phyloP scores from a whole-genome alignment of 2,329 filamentous ascomycete species.

The Shiraia sp. region DNA sequence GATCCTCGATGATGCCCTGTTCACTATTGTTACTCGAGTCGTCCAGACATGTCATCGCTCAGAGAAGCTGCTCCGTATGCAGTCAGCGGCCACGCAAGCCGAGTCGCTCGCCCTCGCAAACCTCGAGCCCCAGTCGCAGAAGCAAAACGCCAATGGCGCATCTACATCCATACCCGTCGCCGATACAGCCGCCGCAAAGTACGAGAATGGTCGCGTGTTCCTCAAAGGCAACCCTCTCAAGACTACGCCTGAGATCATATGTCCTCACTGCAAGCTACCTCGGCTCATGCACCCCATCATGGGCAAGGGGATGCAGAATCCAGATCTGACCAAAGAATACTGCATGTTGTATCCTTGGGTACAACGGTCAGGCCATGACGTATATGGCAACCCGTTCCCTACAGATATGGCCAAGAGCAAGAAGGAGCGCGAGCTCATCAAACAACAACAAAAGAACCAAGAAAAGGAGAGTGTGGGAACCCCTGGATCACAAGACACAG shows the following conservation, averaged over 20 bases:
- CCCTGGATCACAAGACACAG: slow-evolving; percentile 50
- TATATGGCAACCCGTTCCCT: slow-evolving; percentile 81
- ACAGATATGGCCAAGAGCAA: slow-evolving; percentile 73
- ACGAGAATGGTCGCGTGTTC: slow-evolving; percentile 69
- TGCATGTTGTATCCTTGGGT: slow-evolving; percentile 81
- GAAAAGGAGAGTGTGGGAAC: slow-evolving; percentile 51
- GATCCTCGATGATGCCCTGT: slow-evolving; percentile 74
- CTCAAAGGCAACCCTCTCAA: slow-evolving; percentile 74
- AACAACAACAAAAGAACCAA: slow-evolving; percentile 47
- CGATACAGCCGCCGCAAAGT: slow-evolving; percentile 69
- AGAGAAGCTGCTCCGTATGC: slow-evolving; percentile 75
- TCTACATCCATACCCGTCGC: slow-evolving; percentile 52
- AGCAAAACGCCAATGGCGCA: slow-evolving; percentile 46
- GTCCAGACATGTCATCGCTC: slow-evolving; percentile 75
- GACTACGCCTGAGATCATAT: slow-evolving; percentile 72
- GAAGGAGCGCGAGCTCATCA: slow-evolving; percentile 67
- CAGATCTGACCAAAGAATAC: slow-evolving; percentile 63
- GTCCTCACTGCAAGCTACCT: slow-evolving; percentile 74
- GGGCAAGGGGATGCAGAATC: slow-evolving; percentile 70
- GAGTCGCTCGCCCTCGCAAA: slow-evolving; percentile 44
- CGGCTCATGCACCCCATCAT: slow-evolving; percentile 73
- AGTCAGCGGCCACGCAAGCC: slow-evolving; percentile 58
- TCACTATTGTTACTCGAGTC: slow-evolving; percentile 77
- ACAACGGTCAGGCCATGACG: slow-evolving; percentile 74
- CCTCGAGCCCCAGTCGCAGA: slow-evolving; percentile 40